Percentiles rank a stretch among this genome's conserved stretches.
phyloP scores from a whole-genome alignment of 805 yeast genomes.

The Yarrowia sp. region DNA sequence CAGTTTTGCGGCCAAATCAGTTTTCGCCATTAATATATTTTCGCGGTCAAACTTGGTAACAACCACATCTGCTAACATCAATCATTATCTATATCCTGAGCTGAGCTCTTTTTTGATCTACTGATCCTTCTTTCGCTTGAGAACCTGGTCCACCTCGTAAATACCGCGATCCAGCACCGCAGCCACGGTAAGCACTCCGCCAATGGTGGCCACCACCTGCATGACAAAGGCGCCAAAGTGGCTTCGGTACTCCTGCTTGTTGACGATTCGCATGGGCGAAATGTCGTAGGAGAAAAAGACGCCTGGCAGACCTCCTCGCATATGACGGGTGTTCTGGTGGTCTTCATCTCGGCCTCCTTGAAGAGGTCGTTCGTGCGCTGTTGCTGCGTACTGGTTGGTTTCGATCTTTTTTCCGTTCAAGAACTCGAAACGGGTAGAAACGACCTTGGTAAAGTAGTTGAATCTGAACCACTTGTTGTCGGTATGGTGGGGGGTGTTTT shows the following conservation, averaged over 20 bases:
- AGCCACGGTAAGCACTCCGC: conserved; percentile 91
- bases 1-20: too few relatives aligned
- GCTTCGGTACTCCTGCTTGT: conserved; percentile 64
- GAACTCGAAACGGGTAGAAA: conserved; percentile 79
- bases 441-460: conserved; percentile 83
- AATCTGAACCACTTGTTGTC: conserved; percentile 58
- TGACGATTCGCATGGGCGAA: conserved; percentile 87
- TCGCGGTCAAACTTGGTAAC: too few relatives aligned
- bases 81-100: conserved; percentile 38
- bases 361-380: conserved; percentile 82
- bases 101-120: too few relatives aligned
- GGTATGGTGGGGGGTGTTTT: conserved; percentile 45
- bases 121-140: conserved; percentile 60
- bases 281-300: conserved; percentile 84
- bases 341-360: conserved; percentile 86
- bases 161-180: conserved; percentile 82
- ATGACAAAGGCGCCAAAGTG: conserved; percentile 80
- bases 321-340: conserved; percentile 71
- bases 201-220: conserved; percentile 82
- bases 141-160: conserved; percentile 80
- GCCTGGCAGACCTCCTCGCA: conserved; percentile 88
- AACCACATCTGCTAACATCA: too few relatives aligned
- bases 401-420: conserved; percentile 54
- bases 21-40: too few relatives aligned
- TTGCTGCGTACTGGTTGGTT: conserved; percentile 87